Evolutionary conservation across 306 rosid genomes (phyloP), one percentile per base, ranked within the genome.

Genomic region (Medicago lupulina): DNA sequence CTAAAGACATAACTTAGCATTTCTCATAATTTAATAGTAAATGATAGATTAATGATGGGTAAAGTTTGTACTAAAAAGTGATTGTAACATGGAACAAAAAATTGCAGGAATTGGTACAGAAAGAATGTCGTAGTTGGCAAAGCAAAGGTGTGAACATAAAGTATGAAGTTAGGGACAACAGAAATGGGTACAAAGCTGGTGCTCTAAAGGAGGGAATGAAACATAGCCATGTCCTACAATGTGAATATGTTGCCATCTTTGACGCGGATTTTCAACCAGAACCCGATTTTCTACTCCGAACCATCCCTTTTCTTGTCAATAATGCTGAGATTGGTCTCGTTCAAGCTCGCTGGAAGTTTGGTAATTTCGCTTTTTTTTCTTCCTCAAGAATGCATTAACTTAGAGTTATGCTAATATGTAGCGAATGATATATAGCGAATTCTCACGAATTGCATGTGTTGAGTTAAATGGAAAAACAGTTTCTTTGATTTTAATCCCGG

Each of bases 221-320:
- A 13, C 92, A 75, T 2, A 84, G 83, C 73, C 89, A 93, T 67
- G 97, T 82, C 13, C 84, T 81, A 9, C 70, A 78, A 11, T 93
- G 98, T 64, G 98, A 93, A 54, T 89, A 80, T 54, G 96, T 93
- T 0, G 92, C 88, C 34, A 89, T 93, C 19, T 91, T 93, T 69
- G 98, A 93, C 39, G 98, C 98, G 0, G 98, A 93, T 82, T 93
- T 93, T 62, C 98, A 91, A 64, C 98, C 98, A 0, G 89, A 93
- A 47, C 79, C 97, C 2, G 91, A 91, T 76, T 93, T 85, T 41
- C 84, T 93, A 0, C 84, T 87, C 76, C 96, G 92, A 25, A 87
- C 96, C 66, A 57, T 93, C 28, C 98, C 98, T 36, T 93, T 87
- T 72, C 89, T 91, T 5, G 76, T 74, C 23, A 87, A 91, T 82